Evolutionary conservation across 208 protist genomes (phyloP), one percentile per base, ranked within the genome.

Genomic region (Leptomonas pyrrhocoris): DNA sequence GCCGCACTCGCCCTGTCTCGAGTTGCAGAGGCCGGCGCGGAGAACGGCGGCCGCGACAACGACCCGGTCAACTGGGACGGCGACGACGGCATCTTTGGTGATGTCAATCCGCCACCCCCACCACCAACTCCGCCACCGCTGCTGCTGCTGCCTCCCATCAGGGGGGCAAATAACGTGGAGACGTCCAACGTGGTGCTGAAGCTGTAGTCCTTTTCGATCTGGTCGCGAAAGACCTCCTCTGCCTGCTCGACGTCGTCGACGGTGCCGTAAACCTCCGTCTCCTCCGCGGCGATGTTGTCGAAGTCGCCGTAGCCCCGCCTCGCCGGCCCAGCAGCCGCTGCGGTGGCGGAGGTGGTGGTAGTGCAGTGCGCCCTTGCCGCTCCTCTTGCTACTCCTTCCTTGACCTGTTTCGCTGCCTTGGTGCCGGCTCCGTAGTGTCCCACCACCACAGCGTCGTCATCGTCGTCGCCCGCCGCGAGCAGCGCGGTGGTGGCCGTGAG

Each of bases 141-240:
- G 28, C 15, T 27, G 6, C 11, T 45, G 40, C 60, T 19, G 31
- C 58, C 50, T 28, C 7, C 23, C 48, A 66, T 27, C 30, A 48
- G 62, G n/a, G 61, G 60, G 1, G 66, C 73, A 27, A 73, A 83
- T 19, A 74, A 49, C 38, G 25, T 19, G 21, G 57, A 74, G 9
- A 80, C 12, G 27, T 75, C 77, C 8, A 74, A 62, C 5, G 72
- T 56, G 7, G 85, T 93, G 71, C 83, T 91, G 73, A 90, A 90
- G 71, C 60, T 76, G 80, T 95, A 95, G 66, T 93, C 85, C 21
- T 80, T 81, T 50, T 93, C 86, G 68, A 95, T 95, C 56, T 95
- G 90, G 23, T 60, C 73, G n/a, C 90, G 86, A 62, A 85, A 95
- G 30, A 88, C 80, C 23, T 74, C 71, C 68, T 95, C 86, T 7